Evolutionary conservation across 2,329 filamentous ascomycete genomes (phyloP), one percentile per base, ranked within the genome.

Genomic region (Fusarium mexicanum): DNA sequence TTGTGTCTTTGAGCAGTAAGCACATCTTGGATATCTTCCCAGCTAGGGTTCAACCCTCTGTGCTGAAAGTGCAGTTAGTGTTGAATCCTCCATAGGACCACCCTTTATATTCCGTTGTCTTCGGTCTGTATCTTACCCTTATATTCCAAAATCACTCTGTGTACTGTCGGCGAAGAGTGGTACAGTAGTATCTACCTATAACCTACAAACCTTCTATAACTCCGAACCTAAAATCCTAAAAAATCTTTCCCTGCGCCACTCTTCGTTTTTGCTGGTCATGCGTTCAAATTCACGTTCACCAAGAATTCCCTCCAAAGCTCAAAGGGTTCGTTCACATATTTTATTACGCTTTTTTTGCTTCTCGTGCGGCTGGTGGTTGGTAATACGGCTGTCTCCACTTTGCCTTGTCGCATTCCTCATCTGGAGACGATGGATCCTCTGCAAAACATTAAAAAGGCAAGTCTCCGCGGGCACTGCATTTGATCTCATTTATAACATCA

Each of bases 171-270:
- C 46, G 41, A 51, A 33, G 63, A 47, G 63, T 67, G 63, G 53
- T 67, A 38, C 5, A 53, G 63, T 41, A 40, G 63, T 61, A 61
- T 61, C 26, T 47, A 41, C 26, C 63, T 61, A 61, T 12, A 67
- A 46, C 65, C 53, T 67, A 53, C 2, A 35, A 67, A 35, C n/a
- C 43, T 41, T 40, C 46, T 67, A 18, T 16, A 67, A 53, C 35
- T 26, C 40, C 35, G 35, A 61, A 47, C 53, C 46, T 67, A 47
- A 31, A 51, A 67, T 20, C 50, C 40, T 38, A 60, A 60, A 60
- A 59, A 41, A 9, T 37, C n/a, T 67, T 53, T 41, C 40, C 40
- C 64, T 67, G 29, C n/a, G 24, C 26, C 53, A 35, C 53, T 61
- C 29, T 31, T 67, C 24, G 24, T 46, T 67, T 67, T 67, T 67